Percentiles rank a stretch among this genome's conserved stretches.
phyloP scores from a whole-genome alignment of 768 basidiomycete species.

The Mycena chlorophos region DNA sequence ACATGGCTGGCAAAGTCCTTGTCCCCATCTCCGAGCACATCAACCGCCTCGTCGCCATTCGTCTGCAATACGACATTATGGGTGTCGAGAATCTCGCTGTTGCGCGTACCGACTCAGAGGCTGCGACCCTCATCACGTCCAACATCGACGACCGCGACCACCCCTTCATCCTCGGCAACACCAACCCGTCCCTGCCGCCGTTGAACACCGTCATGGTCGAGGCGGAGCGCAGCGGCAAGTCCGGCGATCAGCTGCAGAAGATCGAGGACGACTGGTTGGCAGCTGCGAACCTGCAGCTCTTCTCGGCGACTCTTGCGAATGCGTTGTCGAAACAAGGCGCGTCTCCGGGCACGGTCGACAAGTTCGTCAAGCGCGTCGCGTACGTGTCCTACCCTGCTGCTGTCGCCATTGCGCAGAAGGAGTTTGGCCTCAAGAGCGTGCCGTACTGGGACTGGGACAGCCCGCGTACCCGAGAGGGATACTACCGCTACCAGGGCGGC shows the following conservation, averaged over 20 bases:
- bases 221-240: constrained; percentile 80
- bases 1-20: constrained; percentile 95
- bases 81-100: constrained; percentile 93
- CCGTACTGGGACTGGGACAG: constrained; percentile 97
- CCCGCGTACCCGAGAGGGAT: constrained; percentile 93
- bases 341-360: constrained; percentile 48
- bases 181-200: constrained; percentile 68
- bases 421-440: constrained; percentile 69
- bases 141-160: constrained; percentile 99
- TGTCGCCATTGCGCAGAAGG: constrained; percentile 71
- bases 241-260: constrained; percentile 77
- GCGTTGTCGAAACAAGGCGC: constrained; percentile 65
- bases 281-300: constrained; percentile 78
- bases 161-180: constrained; percentile 90
- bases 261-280: constrained; percentile 88
- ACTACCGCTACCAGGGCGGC: constrained; percentile 95
- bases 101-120: constrained; percentile 95
- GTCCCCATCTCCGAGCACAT: constrained; percentile 98
- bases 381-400: constrained; percentile 71
- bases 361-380: constrained; percentile 63
- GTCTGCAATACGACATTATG: constrained; percentile 98
- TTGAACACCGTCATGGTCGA: constrained; percentile 80
- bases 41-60: constrained; percentile 95
- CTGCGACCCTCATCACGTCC: constrained; percentile 93
- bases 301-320: constrained; percentile 67